phyloP scores from a whole-genome alignment of 306 rosid species.

The Ceratonia siliqua region DNA sequence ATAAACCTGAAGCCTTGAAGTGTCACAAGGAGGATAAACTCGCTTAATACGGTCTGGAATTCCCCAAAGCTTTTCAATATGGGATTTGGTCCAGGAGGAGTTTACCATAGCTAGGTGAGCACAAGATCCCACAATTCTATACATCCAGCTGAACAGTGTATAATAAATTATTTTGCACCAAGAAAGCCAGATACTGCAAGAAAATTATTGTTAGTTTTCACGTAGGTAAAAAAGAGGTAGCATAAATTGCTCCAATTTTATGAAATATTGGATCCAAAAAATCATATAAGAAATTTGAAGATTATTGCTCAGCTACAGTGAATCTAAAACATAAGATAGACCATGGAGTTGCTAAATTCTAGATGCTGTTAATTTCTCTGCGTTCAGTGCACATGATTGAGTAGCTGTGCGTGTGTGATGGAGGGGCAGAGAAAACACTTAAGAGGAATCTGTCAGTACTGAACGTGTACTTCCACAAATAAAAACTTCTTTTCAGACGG shows the following conservation, averaged over 20 bases:
- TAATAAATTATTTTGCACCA: conserved; percentile 74
- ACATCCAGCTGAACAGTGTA: conserved; percentile 74
- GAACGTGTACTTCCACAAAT: conserved; percentile 2
- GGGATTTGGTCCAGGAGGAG: conserved; percentile 93
- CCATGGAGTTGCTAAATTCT: conserved; percentile 2
- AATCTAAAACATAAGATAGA: neutral
- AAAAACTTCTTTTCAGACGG: conserved; percentile 6
- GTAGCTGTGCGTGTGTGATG: neutral
- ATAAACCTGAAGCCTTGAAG: conserved; percentile 86
- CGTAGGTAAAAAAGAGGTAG: neutral
- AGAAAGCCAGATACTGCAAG: conserved; percentile 81
- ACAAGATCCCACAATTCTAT: conserved; percentile 79
- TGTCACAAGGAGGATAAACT: conserved; percentile 95
- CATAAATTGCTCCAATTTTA: conserved; percentile 27
- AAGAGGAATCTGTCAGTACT: neutral
- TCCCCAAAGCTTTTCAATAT: conserved; percentile 81
- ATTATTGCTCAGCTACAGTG: neutral
- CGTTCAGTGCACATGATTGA: neutral
- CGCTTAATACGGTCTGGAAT: conserved; percentile 68
- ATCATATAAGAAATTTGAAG: neutral
- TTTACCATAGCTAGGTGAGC: conserved; percentile 97
- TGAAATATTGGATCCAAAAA: neutral
- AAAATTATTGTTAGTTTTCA: conserved; percentile 34
- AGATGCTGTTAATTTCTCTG: neutral
- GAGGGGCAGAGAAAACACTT: conserved; percentile 10